Conservation (phyloP, 1,139 yeast genomes). For the Lodderomyces margitis region DNA sequence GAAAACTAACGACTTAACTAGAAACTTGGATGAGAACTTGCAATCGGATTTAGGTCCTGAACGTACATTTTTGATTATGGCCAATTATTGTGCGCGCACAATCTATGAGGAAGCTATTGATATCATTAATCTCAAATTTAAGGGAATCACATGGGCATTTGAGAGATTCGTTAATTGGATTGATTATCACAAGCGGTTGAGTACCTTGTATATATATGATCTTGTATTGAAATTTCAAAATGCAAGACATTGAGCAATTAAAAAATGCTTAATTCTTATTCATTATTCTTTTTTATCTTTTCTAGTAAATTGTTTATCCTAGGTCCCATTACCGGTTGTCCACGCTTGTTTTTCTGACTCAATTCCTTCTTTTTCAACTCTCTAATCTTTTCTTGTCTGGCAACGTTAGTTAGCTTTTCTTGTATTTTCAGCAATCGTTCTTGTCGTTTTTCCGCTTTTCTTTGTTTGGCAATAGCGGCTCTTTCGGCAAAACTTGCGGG, state of each 20-base stretch:
- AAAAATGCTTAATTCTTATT: background rate
- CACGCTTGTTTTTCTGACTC: constrained; percentile 61
- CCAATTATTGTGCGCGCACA: constrained; percentile 80
- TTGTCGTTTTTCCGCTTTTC: constrained; percentile 39
- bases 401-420: constrained; percentile 23
- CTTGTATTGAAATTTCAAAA: constrained; percentile 30
- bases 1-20: constrained; percentile 90
- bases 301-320: constrained; percentile 76
- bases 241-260: background rate
- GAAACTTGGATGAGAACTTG: constrained; percentile 82
- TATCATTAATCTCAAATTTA: constrained; percentile 27
- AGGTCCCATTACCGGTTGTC: constrained; percentile 93
- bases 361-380: constrained; percentile 50
- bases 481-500: constrained; percentile 45
- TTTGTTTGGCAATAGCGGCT: constrained; percentile 42
- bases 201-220: constrained; percentile 60
- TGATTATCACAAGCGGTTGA: constrained; percentile 48
- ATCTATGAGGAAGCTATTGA: constrained; percentile 68
- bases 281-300: constrained; percentile 60
- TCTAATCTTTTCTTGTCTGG: constrained; percentile 25
- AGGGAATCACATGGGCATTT: constrained; percentile 39
- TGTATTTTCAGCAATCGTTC: constrained; percentile 28
- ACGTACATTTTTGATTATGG: constrained; percentile 84
- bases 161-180: constrained; percentile 45
- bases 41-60: constrained; percentile 85